phyloP scores from a whole-genome alignment of 2,329 filamentous ascomycete genomes.

The Esteya vermicola region DNA sequence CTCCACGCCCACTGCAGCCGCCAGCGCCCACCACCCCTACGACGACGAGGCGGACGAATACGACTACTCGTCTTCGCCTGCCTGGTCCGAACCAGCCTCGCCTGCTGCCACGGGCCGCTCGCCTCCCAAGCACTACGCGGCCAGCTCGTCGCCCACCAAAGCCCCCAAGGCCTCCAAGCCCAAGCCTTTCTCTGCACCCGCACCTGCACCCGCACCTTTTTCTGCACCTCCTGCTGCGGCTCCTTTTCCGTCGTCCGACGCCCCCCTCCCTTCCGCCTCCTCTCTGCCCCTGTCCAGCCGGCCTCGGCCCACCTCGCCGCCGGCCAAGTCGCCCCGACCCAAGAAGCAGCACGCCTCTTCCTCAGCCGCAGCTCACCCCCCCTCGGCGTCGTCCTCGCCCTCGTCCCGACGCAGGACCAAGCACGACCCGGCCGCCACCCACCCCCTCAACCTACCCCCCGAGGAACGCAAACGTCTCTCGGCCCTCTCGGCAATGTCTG shows the following conservation, averaged over 20 bases:
- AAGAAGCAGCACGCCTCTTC: conserved; percentile 2
- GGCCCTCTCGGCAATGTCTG: conserved; percentile 48
- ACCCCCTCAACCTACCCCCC: conserved; percentile 80
- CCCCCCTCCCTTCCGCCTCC: not conserved
- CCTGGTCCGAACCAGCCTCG: conserved; percentile 7
- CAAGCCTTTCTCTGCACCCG: conserved; percentile 1
- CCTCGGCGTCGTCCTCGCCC: not conserved
- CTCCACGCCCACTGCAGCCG: too few species aligned
- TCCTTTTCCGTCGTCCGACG: conserved; percentile 2
- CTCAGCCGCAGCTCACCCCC: conserved; percentile 10
- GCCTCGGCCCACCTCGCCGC: not conserved
- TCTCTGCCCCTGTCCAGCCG: not conserved
- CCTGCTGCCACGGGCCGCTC: conserved; percentile 11
- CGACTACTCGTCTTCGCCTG: conserved; percentile 12
- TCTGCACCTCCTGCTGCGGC: not conserved
- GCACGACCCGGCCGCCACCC: conserved; percentile 50
- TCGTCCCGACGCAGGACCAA: conserved; percentile 35
- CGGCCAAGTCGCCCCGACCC: not conserved
- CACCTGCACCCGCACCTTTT: conserved; percentile 1
- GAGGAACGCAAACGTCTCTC: conserved; percentile 73
- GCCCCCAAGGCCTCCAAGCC: too few species aligned
- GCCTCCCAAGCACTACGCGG: conserved; percentile 17
- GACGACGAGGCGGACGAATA: conserved; percentile 22
- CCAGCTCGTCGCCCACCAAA: conserved; percentile 8
- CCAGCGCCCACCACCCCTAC: conserved; percentile 8